Percentiles rank a stretch among this genome's conserved stretches.
Conservation (phyloP, 805 yeast species). For the Saccharomycopsis javanensis region DNA sequence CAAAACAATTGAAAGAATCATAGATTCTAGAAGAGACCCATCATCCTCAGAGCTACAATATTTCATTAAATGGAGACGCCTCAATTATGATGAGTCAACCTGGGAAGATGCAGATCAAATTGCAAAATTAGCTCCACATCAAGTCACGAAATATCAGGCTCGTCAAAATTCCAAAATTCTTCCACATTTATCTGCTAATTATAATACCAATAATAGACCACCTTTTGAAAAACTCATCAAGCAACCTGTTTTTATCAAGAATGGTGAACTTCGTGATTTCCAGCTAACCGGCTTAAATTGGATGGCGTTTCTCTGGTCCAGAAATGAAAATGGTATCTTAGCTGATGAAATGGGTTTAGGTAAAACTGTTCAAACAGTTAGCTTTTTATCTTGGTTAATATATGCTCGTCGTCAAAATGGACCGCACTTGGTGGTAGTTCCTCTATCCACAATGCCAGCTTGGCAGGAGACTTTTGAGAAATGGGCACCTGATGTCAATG, state of each 20-base stretch:
- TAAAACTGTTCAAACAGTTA: constrained; percentile 93
- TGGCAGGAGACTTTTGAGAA: constrained; percentile 98
- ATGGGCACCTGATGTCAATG: constrained; percentile 96
- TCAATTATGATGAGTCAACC: constrained; percentile 90
- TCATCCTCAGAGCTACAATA: constrained; percentile 57
- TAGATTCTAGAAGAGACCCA: constrained; percentile 68
- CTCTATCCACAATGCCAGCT: constrained; percentile 91
- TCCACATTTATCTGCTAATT: constrained; percentile 71
- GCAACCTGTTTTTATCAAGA: constrained; percentile 85
- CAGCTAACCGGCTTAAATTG: constrained; percentile 96
- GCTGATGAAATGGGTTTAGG: constrained; percentile 99
- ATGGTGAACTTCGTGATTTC: constrained; percentile 91
- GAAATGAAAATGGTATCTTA: constrained; percentile 92
- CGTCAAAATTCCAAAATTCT: constrained; percentile 75
- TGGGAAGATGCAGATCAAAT: constrained; percentile 93
- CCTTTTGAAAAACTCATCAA: constrained; percentile 73
- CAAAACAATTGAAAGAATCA: constrained; percentile 81
- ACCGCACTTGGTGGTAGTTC: constrained; percentile 94
- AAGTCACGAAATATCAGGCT: constrained; percentile 74
- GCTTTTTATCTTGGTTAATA: constrained; percentile 88
- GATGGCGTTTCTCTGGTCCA: constrained; percentile 99
- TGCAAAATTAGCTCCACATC: constrained; percentile 73
- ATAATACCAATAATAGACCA: constrained; percentile 63
- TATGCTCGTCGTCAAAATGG: constrained; percentile 96
- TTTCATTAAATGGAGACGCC: constrained; percentile 86